phyloP scores from a whole-genome alignment of 345 rosid genomes.

The Sonneratia alba region DNA sequence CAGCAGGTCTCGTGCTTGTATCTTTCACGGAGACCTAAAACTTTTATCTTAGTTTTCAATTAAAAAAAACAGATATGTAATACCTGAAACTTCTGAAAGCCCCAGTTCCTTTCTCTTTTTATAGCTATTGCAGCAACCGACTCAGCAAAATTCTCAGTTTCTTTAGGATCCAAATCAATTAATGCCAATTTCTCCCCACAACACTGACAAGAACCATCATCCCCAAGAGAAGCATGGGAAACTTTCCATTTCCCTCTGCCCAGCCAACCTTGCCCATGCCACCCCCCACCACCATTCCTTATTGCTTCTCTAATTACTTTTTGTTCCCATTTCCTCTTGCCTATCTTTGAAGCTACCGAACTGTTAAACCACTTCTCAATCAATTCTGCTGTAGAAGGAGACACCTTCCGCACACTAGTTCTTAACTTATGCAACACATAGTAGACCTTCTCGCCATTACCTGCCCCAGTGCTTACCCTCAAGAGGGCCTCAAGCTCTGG shows the following conservation, averaged over 20 bases:
- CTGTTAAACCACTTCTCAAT: conserved; percentile 49
- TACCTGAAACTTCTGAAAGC: conserved; percentile 62
- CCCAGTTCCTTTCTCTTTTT: conserved; percentile 40
- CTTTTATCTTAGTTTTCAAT: background rate
- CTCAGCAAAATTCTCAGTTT: conserved; percentile 52
- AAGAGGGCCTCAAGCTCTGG: conserved; percentile 55
- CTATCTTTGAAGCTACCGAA: conserved; percentile 36
- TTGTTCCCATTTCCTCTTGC: conserved; percentile 39
- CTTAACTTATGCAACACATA: conserved; percentile 52
- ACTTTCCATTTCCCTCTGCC: conserved; percentile 56
- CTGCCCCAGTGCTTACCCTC: conserved; percentile 33
- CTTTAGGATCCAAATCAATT: conserved; percentile 53
- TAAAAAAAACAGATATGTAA: too few relatives aligned
- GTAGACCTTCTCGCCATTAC: conserved; percentile 54
- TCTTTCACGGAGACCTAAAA: background rate
- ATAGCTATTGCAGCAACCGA: conserved; percentile 53
- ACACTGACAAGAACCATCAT: conserved; percentile 41
- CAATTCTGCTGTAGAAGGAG: conserved; percentile 34
- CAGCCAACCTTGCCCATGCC: conserved; percentile 71
- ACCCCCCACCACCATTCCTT: conserved; percentile 54
- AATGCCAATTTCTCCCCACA: conserved; percentile 52
- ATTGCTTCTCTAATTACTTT: conserved; percentile 27
- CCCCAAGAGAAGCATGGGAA: conserved; percentile 25
- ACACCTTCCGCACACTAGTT: conserved; percentile 37
- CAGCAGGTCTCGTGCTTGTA: background rate